Percentiles rank a stretch among this genome's conserved stretches.
Conservation (phyloP, 1,284 basidiomycete species). For the Apiotrichum porosum region DNA sequence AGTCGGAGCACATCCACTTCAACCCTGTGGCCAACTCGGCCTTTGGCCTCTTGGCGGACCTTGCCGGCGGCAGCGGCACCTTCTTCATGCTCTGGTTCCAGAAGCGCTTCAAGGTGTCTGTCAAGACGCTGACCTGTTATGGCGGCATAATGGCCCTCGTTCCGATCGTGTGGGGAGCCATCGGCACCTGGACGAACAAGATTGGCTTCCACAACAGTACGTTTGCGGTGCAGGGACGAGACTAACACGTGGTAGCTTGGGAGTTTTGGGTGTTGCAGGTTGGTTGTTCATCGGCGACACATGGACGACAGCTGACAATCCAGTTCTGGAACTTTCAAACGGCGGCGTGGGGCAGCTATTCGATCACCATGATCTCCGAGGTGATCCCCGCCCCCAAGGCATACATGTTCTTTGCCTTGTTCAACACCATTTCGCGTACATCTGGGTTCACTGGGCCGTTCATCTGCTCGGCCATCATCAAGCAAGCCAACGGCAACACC, state of each 20-base stretch:
- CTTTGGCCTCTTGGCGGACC: slow-evolving; percentile 7
- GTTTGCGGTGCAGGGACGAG: slow-evolving; percentile 50
- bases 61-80: slow-evolving; percentile 14
- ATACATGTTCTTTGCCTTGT: slow-evolving; percentile 17
- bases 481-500: slow-evolving; percentile 15
- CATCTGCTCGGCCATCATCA: slow-evolving; percentile 20
- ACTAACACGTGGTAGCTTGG: slow-evolving; percentile 5
- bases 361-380: slow-evolving; percentile 19
- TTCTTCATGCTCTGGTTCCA: slow-evolving; percentile 14
- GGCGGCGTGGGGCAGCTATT: slow-evolving; percentile 17
- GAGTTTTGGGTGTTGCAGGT: slow-evolving; percentile 18
- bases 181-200: slow-evolving; percentile 11
- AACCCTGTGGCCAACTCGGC: slow-evolving; percentile 11
- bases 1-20: slow-evolving; percentile 16
- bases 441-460: slow-evolving; percentile 16
- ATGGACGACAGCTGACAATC: background rate
- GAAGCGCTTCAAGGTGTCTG: slow-evolving; percentile 12
- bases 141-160: background rate
- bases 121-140: background rate
- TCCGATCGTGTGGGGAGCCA: slow-evolving; percentile 10
- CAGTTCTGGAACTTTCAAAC: too few species aligned
- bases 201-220: slow-evolving; percentile 19
- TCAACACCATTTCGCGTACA: slow-evolving; percentile 1
- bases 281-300: background rate
- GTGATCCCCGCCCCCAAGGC: slow-evolving; percentile 20